Evolutionary conservation across 768 basidiomycete species (phyloP).

Genomic region (Amanita inopinata): DNA sequence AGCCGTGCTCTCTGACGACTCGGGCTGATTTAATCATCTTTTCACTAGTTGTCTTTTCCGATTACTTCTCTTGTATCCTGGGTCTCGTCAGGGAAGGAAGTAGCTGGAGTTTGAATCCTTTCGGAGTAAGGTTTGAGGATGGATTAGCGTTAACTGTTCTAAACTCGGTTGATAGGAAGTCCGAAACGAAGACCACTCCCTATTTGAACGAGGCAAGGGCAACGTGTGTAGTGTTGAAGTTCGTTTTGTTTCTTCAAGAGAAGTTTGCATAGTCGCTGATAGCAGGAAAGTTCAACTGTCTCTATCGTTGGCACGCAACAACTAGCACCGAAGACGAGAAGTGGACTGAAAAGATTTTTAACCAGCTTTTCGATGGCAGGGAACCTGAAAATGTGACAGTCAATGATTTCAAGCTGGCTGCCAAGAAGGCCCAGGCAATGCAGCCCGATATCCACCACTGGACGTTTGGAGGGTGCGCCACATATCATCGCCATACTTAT

Average conservation of each 20-base stretch:
- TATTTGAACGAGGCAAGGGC: slow-evolving; percentile 73
- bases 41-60: slow-evolving; percentile 55
- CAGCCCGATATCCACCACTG: slow-evolving; percentile 47
- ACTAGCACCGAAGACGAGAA: slow-evolving; percentile 62
- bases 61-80: slow-evolving; percentile 74
- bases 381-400: slow-evolving; percentile 33
- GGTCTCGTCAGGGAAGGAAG: slow-evolving; percentile 71
- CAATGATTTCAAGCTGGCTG: slow-evolving; percentile 43
- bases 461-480: slow-evolving; percentile 54
- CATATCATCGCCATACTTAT: neutral
- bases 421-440: slow-evolving; percentile 24
- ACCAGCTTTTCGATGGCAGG: slow-evolving; percentile 43
- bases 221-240: slow-evolving; percentile 82
- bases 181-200: slow-evolving; percentile 45
- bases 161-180: slow-evolving; percentile 64
- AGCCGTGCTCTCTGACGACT: slow-evolving; percentile 8
- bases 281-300: slow-evolving; percentile 59
- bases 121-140: slow-evolving; percentile 35
- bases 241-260: slow-evolving; percentile 8
- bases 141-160: neutral
- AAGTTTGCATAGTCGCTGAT: neutral
- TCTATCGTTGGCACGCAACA: slow-evolving; percentile 82
- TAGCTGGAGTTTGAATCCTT: slow-evolving; percentile 70
- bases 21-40: slow-evolving; percentile 5
- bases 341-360: slow-evolving; percentile 49